Evolutionary conservation across 2,329 filamentous ascomycete genomes (phyloP).

Genomic region (Clonostachys rosea): DNA sequence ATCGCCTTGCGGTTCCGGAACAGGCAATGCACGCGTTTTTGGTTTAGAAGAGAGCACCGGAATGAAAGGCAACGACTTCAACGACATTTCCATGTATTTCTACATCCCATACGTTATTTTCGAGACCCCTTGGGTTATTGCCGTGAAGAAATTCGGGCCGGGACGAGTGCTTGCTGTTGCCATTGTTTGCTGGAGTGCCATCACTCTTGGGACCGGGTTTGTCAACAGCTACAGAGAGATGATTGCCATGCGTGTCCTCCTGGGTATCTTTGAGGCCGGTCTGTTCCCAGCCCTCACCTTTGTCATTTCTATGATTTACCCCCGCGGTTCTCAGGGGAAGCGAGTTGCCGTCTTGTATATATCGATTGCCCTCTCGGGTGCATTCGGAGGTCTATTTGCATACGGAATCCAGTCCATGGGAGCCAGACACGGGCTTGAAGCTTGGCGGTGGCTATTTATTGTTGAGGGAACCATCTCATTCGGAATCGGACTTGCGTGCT

Average conservation of each 20-base stretch:
- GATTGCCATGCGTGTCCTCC: slow-evolving; percentile 33
- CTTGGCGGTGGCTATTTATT: slow-evolving; percentile 44
- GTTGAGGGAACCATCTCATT: slow-evolving; percentile 27
- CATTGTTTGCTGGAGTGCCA: slow-evolving; percentile 5
- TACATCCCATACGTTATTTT: slow-evolving; percentile 36
- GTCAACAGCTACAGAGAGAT: slow-evolving; percentile 32
- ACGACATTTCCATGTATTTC: slow-evolving; percentile 29
- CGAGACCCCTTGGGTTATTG: slow-evolving; percentile 34
- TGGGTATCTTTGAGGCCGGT: slow-evolving; percentile 28
- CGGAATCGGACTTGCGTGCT: slow-evolving; percentile 13
- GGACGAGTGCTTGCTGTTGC: slow-evolving; percentile 12
- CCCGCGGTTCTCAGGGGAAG: slow-evolving; percentile 17
- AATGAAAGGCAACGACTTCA: slow-evolving; percentile 52
- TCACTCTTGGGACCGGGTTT: slow-evolving; percentile 37
- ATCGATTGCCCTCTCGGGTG: slow-evolving; percentile 13
- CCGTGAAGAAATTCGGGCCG: slow-evolving; percentile 29
- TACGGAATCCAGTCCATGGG: slow-evolving; percentile 27
- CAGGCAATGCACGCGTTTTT: slow-evolving; percentile 62
- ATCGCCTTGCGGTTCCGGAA: slow-evolving; percentile 19
- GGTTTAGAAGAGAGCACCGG: slow-evolving; percentile 56
- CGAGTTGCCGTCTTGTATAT: slow-evolving; percentile 14
- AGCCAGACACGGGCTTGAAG: slow-evolving; percentile 30
- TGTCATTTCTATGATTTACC: slow-evolving; percentile 20
- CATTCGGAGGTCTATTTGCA: slow-evolving; percentile 11
- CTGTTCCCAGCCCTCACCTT: slow-evolving; percentile 19